Percentiles rank a stretch among this genome's conserved stretches.
These are phyloP conservation scores for Daldinia sp. DNA, from an alignment of 2,329 filamentous ascomycete genomes.

Conservation along the genomic window DNA sequence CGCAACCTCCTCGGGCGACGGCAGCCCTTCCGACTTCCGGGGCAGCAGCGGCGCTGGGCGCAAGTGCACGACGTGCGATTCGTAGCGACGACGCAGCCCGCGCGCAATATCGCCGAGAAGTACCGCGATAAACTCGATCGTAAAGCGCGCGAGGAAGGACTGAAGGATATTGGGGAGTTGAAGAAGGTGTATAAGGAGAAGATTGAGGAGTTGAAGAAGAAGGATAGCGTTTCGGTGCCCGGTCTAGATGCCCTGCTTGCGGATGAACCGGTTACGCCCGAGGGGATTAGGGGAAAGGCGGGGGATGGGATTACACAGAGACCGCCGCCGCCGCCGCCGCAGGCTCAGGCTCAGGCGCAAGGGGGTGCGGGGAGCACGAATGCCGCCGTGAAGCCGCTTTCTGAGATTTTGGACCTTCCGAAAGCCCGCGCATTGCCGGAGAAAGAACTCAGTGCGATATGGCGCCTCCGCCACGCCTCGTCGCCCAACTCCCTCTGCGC, in stretches of 20 bases:
- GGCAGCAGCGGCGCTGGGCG: conserved; percentile 81
- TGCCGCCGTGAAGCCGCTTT: conserved; percentile 55
- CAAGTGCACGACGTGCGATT: conserved; percentile 93
- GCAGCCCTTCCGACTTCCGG: conserved; percentile 14
- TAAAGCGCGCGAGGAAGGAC: conserved; percentile 80
- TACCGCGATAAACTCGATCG: conserved; percentile 85
- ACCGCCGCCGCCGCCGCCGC: conserved; percentile 25
- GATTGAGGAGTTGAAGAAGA: conserved; percentile 75
- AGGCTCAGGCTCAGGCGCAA: conserved; percentile 14
- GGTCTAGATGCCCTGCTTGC: conserved; percentile 47
- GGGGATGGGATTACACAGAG: not conserved
- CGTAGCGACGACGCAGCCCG: conserved; percentile 78
- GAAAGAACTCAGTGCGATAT: conserved; percentile 86
- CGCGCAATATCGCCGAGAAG: conserved; percentile 77
- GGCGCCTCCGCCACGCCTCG: conserved; percentile 85
- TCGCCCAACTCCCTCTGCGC: conserved; percentile 83
- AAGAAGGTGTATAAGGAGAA: conserved; percentile 86
- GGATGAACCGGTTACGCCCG: conserved; percentile 40
- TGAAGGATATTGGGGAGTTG: conserved; percentile 75
- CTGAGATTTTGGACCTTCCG: conserved; percentile 74
- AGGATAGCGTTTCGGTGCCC: conserved; percentile 64
- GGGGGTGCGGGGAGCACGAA: conserved; percentile 9
- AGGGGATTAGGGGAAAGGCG: conserved; percentile 31
- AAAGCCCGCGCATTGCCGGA: conserved; percentile 77
- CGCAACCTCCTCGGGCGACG: conserved; percentile 34